Evolutionary conservation across 2,329 filamentous ascomycete genomes (phyloP).

Genomic region (Penicillium sp.): DNA sequence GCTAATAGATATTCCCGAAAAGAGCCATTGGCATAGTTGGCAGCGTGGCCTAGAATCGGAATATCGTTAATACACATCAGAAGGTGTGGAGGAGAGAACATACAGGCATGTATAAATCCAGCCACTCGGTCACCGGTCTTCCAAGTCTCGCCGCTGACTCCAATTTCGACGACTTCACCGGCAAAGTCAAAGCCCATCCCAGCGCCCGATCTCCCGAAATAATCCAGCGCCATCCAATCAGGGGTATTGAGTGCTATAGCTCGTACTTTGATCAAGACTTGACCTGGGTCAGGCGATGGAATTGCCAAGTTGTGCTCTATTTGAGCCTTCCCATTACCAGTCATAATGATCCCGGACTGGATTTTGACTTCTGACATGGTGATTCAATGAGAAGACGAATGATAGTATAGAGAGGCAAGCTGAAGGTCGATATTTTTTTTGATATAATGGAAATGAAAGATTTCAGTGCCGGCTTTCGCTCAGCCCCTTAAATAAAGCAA

Average conservation of each 20-base stretch:
- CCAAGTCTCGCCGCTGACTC: background rate
- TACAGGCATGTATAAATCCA: background rate
- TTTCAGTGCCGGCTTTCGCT: too few species aligned
- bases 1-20: background rate
- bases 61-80: background rate
- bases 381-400: background rate
- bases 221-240: constrained; percentile 12
- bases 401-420: background rate
- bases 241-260: constrained; percentile 14
- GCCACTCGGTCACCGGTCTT: background rate
- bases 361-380: constrained; percentile 11
- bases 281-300: constrained; percentile 9
- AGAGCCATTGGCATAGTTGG: background rate
- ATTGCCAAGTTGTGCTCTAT: constrained; percentile 14
- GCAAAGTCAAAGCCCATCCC: constrained; percentile 18
- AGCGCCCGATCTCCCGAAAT: constrained; percentile 8
- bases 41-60: background rate
- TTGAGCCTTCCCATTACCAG: background rate
- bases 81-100: background rate
- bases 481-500: too few species aligned
- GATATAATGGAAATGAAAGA: too few species aligned
- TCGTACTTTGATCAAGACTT: constrained; percentile 5
- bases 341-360: constrained; percentile 17
- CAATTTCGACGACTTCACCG: constrained; percentile 13
- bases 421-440: background rate